Base-by-base conservation (phyloP, 2,329 filamentous ascomycete genomes). In the Calonectria hongkongensis region DNA sequence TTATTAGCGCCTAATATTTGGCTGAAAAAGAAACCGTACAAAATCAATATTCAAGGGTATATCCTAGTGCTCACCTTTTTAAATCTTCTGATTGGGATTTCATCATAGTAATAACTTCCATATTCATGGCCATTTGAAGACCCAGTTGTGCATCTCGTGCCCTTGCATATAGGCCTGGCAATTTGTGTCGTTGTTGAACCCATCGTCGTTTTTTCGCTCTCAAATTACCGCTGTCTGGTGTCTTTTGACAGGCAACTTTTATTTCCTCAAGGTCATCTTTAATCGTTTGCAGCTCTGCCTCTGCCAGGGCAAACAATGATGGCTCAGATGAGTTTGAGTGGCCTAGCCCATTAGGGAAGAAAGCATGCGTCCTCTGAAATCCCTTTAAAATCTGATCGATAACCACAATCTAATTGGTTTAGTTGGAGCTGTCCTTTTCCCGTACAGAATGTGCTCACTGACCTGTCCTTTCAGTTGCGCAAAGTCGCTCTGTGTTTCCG, bases 401-500 rank as follows among this genome's bases (percentile, higher is more conserved):
- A 1, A 18, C 28, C 2, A 39, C 25, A 30, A 63, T 63, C 58
- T 47, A 21, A 27, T 18, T 15, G 1, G 16, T 4, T 4, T 0
- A 16, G 6, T 47, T 5, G 47, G 39, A 41, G 5, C 16, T n/a
- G 18, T n/a, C 4, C 2, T 9, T 1, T 28, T 41, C 15, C 3
- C 21, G 7, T 13, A 4, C 8, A 12, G 13, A 3, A 8, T 33
- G 9, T 4, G 25, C 15, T 45, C 12, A 13, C 58, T 45, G 47
- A 47, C 58, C 28, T 63, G 58, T 9, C 30, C 39, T 28, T 63
- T 63, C 5, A 63, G 27, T 4, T 63, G 39, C 6, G 39, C 18
- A 47, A 63, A 63, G 4, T 63, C 58, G 12, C 10, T 10, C 2
- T 63, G 58, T 9, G 58, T 63, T 33, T 63, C 58, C 28, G 58